Conservation (phyloP, 2,329 filamentous ascomycete genomes). For the Aspergillus spinulosporus region DNA sequence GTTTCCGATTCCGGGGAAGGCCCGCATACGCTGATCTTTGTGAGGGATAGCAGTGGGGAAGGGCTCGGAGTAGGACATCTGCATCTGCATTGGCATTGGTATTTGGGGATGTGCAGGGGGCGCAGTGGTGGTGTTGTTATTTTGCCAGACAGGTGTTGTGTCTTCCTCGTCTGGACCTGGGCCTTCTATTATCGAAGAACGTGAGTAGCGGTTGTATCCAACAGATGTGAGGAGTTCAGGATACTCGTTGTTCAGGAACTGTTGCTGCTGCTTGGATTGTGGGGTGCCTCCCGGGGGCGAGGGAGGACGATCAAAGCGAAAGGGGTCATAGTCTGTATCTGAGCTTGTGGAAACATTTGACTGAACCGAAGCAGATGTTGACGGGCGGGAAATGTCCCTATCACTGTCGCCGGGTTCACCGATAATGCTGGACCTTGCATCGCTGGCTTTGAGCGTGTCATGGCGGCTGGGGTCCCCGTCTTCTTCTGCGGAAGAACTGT, state of each 20-base stretch:
- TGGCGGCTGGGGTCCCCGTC: constrained; percentile 23
- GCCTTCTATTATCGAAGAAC: constrained; percentile 56
- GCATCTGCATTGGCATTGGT: not conserved
- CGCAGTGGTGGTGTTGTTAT: constrained; percentile 8
- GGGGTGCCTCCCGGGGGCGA: constrained; percentile 26
- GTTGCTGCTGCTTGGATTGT: constrained; percentile 13
- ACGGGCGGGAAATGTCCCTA: constrained; percentile 33
- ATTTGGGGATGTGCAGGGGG: constrained; percentile 8
- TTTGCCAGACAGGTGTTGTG: constrained; percentile 44
- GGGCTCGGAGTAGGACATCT: constrained; percentile 22
- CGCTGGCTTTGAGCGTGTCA: constrained; percentile 36
- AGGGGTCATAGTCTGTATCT: constrained; percentile 45
- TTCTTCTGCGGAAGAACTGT: constrained; percentile 11
- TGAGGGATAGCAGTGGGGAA: constrained; percentile 29
- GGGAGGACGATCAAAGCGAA: constrained; percentile 41
- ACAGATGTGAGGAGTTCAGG: constrained; percentile 47
- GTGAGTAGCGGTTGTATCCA: constrained; percentile 51
- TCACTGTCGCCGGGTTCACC: constrained; percentile 22
- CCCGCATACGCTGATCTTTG: constrained; percentile 15
- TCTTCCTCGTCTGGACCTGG: constrained; percentile 54
- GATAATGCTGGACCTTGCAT: constrained; percentile 16
- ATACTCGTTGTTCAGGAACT: constrained; percentile 48
- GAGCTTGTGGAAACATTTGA: constrained; percentile 33
- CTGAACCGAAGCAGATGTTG: constrained; percentile 37
- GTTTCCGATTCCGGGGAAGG: not conserved